Evolutionary conservation across 352 stramenopile species (phyloP), one percentile per base, ranked within the genome.

Genomic region (Phytopythium cucurbitacearum): DNA sequence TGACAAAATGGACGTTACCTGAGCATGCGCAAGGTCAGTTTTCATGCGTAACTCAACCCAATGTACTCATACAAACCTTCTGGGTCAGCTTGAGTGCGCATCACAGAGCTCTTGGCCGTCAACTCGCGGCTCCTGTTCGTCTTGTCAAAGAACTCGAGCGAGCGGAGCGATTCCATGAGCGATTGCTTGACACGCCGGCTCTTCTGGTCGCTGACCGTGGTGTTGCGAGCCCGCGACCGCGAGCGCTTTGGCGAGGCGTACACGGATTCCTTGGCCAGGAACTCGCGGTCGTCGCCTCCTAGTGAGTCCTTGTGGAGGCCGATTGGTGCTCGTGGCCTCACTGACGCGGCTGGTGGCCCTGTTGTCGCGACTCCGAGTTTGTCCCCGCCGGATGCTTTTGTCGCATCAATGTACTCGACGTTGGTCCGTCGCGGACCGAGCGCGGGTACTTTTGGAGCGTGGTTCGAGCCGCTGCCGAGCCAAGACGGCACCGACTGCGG

Each of bases 1-100:
- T 89, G 15, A 89, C 78, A 50, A 89, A 89, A 60, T 89, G 78
- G 0, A 89, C 71, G 38, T 89, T 89, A 13, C 71, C 70, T 80
- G 21, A n/a, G 8, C 4, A 50, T 21, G 6, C 6, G 44, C 4
- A 6, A 39, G n/a, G 4, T 10, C 33, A 4, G 9, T 40, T 7
- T 36, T 45, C 4, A 28, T 48, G 38, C 44, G 8, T 6, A 16
- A 45, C 12, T 36, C 7, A 35, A 16, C 16, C 11, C 34, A 53
- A 56, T 10, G 1, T 28, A 13, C 1, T 7, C 33, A 46, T 2
- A 3, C 40, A 1, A 49, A 80, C 77, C 78, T 69, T 81, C 78
- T 28, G 78, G 78, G n/a, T 87, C 78, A 12, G 69, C 73, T 2
- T 73, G 59, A 5, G 75, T 75, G 10, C 73, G 71, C 73, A 81